phyloP scores from a whole-genome alignment of 352 stramenopile genomes.

The Phytophthora constricta region DNA sequence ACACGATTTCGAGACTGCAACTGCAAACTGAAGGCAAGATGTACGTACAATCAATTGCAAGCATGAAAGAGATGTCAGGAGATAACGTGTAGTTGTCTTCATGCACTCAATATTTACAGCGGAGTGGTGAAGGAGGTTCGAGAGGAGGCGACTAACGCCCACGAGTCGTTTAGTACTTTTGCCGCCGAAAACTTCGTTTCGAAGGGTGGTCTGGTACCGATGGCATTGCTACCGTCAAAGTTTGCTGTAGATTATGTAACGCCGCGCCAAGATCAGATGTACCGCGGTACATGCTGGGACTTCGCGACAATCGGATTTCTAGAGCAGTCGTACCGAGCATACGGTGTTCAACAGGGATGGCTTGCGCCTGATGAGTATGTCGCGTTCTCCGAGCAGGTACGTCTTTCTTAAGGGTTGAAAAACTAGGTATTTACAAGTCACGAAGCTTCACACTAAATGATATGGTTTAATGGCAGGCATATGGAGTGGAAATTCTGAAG shows the following conservation, averaged over 20 bases:
- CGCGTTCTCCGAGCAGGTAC: constrained; percentile 78
- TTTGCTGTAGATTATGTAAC: constrained; percentile 84
- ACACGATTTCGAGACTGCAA: constrained; percentile 65
- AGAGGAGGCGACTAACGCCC: constrained; percentile 18
- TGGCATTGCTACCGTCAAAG: constrained; percentile 78
- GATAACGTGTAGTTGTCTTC: background rate
- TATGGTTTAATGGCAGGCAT: constrained; percentile 43
- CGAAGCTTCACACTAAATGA: too few relatives aligned
- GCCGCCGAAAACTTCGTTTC: constrained; percentile 17
- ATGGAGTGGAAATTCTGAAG: constrained; percentile 74
- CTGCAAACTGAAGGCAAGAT: constrained; percentile 15
- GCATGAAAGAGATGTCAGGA: background rate
- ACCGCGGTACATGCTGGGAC: constrained; percentile 84
- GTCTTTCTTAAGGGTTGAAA: background rate
- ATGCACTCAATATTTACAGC: constrained; percentile 31
- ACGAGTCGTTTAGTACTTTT: constrained; percentile 12
- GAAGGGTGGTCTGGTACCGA: constrained; percentile 56
- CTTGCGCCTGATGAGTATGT: constrained; percentile 76
- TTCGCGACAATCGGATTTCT: constrained; percentile 82
- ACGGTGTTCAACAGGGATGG: constrained; percentile 72
- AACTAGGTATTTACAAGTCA: background rate
- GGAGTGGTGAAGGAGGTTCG: constrained; percentile 21
- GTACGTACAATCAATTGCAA: constrained; percentile 22
- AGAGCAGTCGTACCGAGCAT: constrained; percentile 79
- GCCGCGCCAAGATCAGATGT: constrained; percentile 73